Conservation (phyloP, 345 rosid species). For the Eucalyptus marginata region DNA sequence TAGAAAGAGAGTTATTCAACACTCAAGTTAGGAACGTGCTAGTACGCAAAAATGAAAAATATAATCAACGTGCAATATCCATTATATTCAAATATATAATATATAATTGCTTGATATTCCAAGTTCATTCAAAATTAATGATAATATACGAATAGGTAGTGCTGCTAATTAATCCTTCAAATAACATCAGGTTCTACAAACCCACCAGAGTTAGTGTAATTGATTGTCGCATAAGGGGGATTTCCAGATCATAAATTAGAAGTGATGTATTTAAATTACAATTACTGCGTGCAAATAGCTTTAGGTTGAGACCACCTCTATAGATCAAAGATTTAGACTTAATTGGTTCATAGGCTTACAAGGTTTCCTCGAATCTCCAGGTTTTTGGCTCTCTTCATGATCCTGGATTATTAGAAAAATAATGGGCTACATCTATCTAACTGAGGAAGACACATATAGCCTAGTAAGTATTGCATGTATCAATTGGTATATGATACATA, state of each 20-base stretch:
- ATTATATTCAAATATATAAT: neutral
- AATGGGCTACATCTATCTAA: neutral
- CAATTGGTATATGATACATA: neutral
- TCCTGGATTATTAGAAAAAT: neutral
- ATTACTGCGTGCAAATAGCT: neutral
- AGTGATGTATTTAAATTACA: neutral
- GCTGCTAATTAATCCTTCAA: neutral
- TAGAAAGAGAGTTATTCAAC: neutral
- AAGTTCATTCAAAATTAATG: neutral
- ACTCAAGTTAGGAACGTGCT: neutral
- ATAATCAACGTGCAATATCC: neutral
- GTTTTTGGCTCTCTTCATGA: neutral
- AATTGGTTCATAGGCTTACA: neutral
- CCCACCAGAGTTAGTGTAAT: neutral
- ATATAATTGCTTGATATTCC: neutral
- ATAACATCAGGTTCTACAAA: neutral
- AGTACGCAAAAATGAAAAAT: neutral
- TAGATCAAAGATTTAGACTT: neutral
- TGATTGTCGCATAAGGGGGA: neutral
- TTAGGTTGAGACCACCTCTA: neutral
- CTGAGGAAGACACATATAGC: neutral
- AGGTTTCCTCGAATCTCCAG: neutral
- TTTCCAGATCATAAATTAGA: neutral
- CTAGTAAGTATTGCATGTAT: neutral
- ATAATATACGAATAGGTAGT: neutral